Evolutionary conservation across 148 eudicot species (phyloP).

Genomic region (Pouteria glomerata): DNA sequence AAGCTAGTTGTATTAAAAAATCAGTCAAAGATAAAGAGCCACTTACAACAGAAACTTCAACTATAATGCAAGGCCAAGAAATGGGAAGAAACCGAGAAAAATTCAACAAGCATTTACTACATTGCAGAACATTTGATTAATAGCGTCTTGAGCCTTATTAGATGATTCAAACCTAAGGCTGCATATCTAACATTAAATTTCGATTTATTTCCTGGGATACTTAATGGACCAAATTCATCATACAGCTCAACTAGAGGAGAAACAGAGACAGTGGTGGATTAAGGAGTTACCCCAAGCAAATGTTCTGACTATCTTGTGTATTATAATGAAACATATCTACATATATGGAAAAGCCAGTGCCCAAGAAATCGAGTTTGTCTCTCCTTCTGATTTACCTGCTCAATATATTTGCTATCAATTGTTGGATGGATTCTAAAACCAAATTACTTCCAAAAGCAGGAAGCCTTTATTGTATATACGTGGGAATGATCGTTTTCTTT

Average conservation of each 20-base stretch:
- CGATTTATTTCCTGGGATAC: not conserved
- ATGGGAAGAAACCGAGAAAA: not conserved
- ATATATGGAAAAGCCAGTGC: too few relatives aligned
- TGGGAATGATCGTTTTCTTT: too few relatives aligned
- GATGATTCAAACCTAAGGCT: not conserved
- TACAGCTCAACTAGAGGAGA: not conserved
- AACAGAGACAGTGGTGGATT: not conserved
- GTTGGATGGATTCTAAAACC: too few relatives aligned
- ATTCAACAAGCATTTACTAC: not conserved
- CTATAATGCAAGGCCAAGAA: not conserved
- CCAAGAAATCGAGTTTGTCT: too few relatives aligned
- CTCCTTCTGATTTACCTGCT: too few relatives aligned
- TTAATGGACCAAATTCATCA: not conserved
- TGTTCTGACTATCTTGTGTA: too few relatives aligned
- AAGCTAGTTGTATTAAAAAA: constrained; percentile 1
- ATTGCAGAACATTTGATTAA: not conserved
- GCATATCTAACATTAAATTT: not conserved
- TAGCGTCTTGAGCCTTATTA: not conserved
- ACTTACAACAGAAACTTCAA: not conserved
- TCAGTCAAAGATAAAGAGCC: not conserved
- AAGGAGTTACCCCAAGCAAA: not conserved
- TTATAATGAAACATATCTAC: too few relatives aligned
- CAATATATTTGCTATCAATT: too few relatives aligned
- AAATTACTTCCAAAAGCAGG: too few relatives aligned
- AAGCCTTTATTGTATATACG: too few relatives aligned